These are phyloP conservation scores for Dovyalis caffra DNA, from an alignment of 345 rosid species.

Conservation along the genomic window DNA sequence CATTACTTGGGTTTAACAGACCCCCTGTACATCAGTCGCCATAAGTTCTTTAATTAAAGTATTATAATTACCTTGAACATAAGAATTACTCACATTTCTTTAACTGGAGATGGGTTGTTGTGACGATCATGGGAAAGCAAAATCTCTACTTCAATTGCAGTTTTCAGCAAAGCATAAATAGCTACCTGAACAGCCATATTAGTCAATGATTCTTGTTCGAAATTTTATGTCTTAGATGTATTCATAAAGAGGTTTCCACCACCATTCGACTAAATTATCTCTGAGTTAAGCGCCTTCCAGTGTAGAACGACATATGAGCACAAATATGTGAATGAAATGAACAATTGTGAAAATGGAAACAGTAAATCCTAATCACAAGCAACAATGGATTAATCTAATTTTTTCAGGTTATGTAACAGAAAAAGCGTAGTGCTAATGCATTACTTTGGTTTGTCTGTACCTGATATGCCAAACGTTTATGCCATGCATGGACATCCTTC, in stretches of 20 bases:
- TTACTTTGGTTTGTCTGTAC: conserved; percentile 25
- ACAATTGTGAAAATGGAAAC: background rate
- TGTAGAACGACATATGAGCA: conserved; percentile 11
- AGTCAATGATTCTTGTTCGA: conserved; percentile 29
- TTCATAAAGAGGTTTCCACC: conserved; percentile 21
- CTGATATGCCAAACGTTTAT: conserved; percentile 49
- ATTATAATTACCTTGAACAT: background rate
- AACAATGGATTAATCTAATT: background rate
- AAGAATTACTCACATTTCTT: conserved; percentile 43
- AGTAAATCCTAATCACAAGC: too few relatives aligned
- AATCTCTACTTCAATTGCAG: conserved; percentile 57
- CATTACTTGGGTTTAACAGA: background rate
- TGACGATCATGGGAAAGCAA: conserved; percentile 62
- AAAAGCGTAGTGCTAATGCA: background rate
- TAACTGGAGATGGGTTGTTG: conserved; percentile 43
- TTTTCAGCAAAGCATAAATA: conserved; percentile 52
- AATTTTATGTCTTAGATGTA: conserved; percentile 20
- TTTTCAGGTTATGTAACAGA: background rate
- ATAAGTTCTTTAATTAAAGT: background rate
- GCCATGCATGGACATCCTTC: conserved; percentile 67
- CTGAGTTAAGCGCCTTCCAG: conserved; percentile 18
- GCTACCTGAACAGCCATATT: conserved; percentile 54
- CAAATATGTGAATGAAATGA: conserved; percentile 1
- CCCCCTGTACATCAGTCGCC: background rate
- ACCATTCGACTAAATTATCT: conserved; percentile 17